Evolutionary conservation across 2,329 filamentous ascomycete genomes (phyloP).

Genomic region (Fusarium subglutinans): DNA sequence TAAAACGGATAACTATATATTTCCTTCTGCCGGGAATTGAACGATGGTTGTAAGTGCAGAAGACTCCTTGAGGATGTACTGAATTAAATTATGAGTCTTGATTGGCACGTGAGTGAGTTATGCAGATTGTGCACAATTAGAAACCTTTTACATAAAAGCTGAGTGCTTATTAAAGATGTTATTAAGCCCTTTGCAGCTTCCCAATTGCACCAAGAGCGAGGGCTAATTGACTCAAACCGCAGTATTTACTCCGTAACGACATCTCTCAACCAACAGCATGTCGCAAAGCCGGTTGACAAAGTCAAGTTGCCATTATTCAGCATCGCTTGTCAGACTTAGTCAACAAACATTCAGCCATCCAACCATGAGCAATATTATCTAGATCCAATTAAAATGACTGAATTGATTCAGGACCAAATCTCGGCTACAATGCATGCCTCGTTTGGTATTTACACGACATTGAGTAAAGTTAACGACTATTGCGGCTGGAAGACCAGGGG

Average conservation of each 20-base stretch:
- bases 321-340: neutral
- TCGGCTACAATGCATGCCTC: neutral
- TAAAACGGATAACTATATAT: neutral
- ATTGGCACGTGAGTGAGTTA: neutral
- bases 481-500: neutral
- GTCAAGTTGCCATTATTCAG: neutral
- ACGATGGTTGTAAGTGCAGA: fast-evolving
- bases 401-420: neutral
- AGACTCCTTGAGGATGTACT: fast-evolving
- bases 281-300: neutral
- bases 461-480: neutral
- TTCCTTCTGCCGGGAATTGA: neutral
- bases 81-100: fast-evolving
- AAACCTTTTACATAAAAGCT: neutral
- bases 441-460: neutral
- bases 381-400: neutral
- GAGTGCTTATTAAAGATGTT: neutral
- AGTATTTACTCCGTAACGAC: neutral
- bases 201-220: neutral
- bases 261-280: neutral
- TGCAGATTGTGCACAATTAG: neutral
- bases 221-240: neutral
- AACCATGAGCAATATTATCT: too few species aligned
- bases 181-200: neutral
- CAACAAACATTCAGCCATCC: neutral